Evolutionary conservation across 306 rosid species (phyloP).

Genomic region (Ormosia emarginata): DNA sequence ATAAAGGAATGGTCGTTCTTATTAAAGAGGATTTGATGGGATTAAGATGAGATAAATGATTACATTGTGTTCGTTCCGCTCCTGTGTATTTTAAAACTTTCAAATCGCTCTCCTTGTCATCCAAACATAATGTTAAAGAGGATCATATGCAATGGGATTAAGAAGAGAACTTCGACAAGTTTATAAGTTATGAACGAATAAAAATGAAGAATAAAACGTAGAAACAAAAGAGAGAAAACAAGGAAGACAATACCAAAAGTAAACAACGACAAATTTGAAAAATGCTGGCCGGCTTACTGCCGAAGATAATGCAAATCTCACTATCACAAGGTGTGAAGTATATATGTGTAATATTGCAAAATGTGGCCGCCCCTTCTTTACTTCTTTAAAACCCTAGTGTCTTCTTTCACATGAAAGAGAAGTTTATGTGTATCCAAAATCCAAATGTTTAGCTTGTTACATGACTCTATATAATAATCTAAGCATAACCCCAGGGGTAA

Average conservation of each 20-base stretch:
- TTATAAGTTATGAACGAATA: background rate
- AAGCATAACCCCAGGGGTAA: background rate
- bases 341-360: background rate
- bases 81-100: too few species aligned
- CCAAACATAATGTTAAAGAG: background rate
- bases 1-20: too few species aligned
- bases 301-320: background rate
- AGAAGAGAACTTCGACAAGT: background rate
- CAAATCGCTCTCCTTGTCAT: too few species aligned
- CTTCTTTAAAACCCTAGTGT: background rate
- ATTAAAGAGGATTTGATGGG: background rate
- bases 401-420: background rate
- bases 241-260: background rate
- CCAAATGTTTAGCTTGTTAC: background rate
- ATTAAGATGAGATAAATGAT: background rate
- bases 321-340: background rate
- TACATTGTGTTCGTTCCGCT: too few species aligned
- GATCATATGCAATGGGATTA: background rate
- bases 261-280: background rate
- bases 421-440: background rate
- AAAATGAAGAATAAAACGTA: background rate
- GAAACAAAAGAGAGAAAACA: constrained; percentile 2
- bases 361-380: background rate
- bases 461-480: background rate
- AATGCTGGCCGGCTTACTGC: background rate